Conservation (phyloP, 306 rosid species). For the Ormosia semicastrata region DNA sequence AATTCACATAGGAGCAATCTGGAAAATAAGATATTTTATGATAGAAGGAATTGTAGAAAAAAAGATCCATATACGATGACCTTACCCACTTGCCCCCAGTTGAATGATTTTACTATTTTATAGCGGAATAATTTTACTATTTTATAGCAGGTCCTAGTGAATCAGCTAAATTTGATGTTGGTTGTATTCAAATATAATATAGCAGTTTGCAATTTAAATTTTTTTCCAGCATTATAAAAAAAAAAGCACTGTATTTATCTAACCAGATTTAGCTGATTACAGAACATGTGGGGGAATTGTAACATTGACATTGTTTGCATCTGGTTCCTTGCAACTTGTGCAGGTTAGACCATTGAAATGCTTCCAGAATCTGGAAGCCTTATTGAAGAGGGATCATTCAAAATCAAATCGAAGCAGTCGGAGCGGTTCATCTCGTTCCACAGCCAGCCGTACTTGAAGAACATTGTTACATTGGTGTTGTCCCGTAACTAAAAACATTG, state of each 20-base stretch:
- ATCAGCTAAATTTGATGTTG: background rate
- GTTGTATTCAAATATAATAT: background rate
- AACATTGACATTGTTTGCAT: background rate
- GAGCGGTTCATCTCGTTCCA: constrained; percentile 63
- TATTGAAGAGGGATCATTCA: constrained; percentile 58
- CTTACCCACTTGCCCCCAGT: background rate
- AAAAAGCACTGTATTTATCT: background rate
- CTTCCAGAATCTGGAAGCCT: constrained; percentile 77
- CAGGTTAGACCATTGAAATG: constrained; percentile 90
- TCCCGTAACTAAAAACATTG: constrained; percentile 12
- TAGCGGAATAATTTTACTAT: background rate
- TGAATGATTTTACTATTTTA: too few species aligned
- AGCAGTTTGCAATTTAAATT: background rate
- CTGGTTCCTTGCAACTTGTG: constrained; percentile 13
- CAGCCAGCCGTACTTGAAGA: constrained; percentile 37
- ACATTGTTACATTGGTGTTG: background rate
- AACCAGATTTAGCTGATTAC: background rate
- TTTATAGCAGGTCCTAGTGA: background rate
- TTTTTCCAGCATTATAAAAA: background rate
- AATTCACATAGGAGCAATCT: background rate
- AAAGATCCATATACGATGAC: background rate
- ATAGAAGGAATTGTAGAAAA: background rate
- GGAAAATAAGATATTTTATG: background rate
- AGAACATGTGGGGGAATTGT: constrained; percentile 12
- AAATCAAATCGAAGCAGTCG: constrained; percentile 43